Base-by-base conservation (phyloP, 352 stramenopile species). In the Peronospora tabacina region DNA sequence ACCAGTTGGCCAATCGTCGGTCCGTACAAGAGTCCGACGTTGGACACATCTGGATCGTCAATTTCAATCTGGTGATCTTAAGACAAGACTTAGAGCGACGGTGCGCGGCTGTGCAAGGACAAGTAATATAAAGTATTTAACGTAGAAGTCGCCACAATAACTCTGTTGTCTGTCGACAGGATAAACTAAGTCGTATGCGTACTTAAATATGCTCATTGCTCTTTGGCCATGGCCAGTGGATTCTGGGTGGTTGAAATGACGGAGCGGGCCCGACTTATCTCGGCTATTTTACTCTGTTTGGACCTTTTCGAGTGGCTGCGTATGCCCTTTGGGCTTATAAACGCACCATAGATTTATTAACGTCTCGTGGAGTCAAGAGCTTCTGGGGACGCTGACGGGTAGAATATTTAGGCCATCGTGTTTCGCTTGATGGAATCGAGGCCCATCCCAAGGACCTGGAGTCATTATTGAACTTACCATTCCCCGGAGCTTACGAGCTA, bases 241-340 rank as follows among this genome's bases (percentile, higher is more conserved):
- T 61, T 61, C 36, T 66, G 51, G 43, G 51, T 58, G 0, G 52
- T n/a, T 0, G 6, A 3, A 0, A 67, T 67, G 49, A 63, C 52
- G 0, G 17, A 58, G 0, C 42, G 43, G 10, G 30, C 48, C 0
- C 26, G 36, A 53, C 63, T 26, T n/a, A n/a, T n/a, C n/a, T n/a
- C n/a, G n/a, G n/a, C n/a, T n/a, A n/a, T n/a, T n/a, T n/a, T n/a
- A 59, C 52, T 3, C 47, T 43, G 48, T 55, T 20, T 2, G 13
- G 2, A 12, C n/a, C 13, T 38, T 9, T 38, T 40, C 24, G 26
- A 66, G 30, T 66, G 58, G 58, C 17, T 8, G 0, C 17, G 42
- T 0, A 66, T 66, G 58, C n/a, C 50, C 0, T 60, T 61, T 16
- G 45, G 45, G 0, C 9, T 65, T 0, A 56, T 49, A 37, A 65